These are phyloP conservation scores for Pluteus cervinus DNA, from an alignment of 768 basidiomycete species.

Conservation along the genomic window DNA sequence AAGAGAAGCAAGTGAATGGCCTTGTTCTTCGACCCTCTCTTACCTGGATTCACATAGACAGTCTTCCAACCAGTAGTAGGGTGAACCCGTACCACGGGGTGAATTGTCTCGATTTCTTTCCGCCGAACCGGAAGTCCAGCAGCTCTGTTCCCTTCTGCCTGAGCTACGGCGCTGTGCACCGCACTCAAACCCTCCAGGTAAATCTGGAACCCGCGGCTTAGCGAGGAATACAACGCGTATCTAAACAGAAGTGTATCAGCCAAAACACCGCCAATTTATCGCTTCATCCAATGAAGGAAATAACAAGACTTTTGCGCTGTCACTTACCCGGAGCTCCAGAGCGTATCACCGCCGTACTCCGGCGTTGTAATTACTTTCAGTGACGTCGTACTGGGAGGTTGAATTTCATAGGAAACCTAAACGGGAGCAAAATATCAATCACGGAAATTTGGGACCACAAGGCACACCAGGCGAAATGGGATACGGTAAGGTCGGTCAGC, in stretches of 20 bases:
- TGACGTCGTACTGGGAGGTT: constrained; percentile 77
- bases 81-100: constrained; percentile 81
- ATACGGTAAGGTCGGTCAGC: too few species aligned
- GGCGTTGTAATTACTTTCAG: constrained; percentile 69
- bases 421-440: background rate
- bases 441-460: too few species aligned
- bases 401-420: constrained; percentile 68
- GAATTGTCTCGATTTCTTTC: constrained; percentile 60
- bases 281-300: too few species aligned
- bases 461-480: too few species aligned
- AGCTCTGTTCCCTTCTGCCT: constrained; percentile 68
- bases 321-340: constrained; percentile 72
- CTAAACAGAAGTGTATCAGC: too few species aligned
- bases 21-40: constrained; percentile 8
- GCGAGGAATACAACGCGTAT: constrained; percentile 78
- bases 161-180: constrained; percentile 71
- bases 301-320: background rate
- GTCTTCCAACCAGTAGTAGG: constrained; percentile 84
- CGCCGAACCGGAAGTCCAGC: constrained; percentile 68
- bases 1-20: too few species aligned
- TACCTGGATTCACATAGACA: constrained; percentile 74
- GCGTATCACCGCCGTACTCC: constrained; percentile 70
- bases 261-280: too few species aligned
- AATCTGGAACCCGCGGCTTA: constrained; percentile 67
- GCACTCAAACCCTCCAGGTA: constrained; percentile 73